Evolutionary conservation across 495 filamentous ascomycete genomes (phyloP).

Genomic region (Pyronema domesticum): DNA sequence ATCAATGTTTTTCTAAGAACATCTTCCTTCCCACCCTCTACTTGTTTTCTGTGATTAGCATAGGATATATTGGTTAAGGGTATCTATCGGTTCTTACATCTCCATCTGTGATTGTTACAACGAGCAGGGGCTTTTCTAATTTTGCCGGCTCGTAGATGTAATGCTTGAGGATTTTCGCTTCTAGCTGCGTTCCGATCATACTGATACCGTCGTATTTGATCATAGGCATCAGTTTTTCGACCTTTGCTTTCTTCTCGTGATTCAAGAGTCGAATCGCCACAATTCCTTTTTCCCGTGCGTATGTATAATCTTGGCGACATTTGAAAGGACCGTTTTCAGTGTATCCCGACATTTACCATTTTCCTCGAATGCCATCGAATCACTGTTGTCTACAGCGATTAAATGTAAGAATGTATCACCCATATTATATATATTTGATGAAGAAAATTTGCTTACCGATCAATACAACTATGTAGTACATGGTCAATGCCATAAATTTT

Average conservation of each 20-base stretch:
- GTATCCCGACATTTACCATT: slow-evolving; percentile 42
- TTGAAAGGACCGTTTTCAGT: slow-evolving; percentile 40
- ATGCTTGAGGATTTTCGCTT: background rate
- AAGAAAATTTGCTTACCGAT: no score
- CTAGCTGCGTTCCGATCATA: background rate
- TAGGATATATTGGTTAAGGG: no score
- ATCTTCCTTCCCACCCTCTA: slow-evolving; percentile 2
- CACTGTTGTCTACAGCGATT: slow-evolving; percentile 39
- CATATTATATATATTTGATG: no score
- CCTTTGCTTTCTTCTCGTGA: background rate
- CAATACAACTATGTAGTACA: slow-evolving; percentile 15
- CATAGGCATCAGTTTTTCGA: background rate
- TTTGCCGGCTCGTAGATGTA: background rate
- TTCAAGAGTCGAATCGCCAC: slow-evolving; percentile 51
- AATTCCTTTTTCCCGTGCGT: slow-evolving; percentile 50
- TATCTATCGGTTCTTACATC: background rate
- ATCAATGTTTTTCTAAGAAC: background rate
- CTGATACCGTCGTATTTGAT: background rate
- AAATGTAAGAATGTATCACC: no score
- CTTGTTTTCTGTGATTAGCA: no score
- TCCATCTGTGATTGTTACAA: slow-evolving; percentile 1
- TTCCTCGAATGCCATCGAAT: slow-evolving; percentile 54
- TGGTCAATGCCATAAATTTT: slow-evolving; percentile 6
- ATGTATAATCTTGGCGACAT: slow-evolving; percentile 45
- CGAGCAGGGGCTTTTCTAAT: slow-evolving; percentile 5